Evolutionary conservation across 805 yeast species (phyloP).

Genomic region (Yamadazyma scolyti): DNA sequence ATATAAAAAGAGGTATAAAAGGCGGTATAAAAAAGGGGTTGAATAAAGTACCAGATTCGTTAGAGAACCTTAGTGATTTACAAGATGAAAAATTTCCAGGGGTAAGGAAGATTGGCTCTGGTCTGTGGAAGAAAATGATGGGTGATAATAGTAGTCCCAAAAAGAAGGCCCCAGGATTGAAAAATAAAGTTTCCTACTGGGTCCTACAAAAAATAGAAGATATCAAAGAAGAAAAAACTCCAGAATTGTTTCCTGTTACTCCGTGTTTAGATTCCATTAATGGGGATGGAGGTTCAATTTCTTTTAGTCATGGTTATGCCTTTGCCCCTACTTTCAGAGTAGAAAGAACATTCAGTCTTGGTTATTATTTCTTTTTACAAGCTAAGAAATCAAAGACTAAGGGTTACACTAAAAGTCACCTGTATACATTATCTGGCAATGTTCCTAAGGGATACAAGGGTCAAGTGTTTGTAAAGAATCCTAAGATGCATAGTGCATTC

Average conservation of each 20-base stretch:
- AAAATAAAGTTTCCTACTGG: no score
- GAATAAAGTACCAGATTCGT: no score
- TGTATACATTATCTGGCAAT: slow-evolving; percentile 6
- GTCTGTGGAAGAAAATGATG: no score
- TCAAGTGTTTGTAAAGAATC: slow-evolving; percentile 9
- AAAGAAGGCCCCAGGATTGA: no score
- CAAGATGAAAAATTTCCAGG: no score
- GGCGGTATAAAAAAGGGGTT: no score
- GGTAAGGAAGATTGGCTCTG: no score
- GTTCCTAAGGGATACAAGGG: slow-evolving; percentile 9
- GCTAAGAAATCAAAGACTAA: slow-evolving; percentile 2
- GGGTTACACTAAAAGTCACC: slow-evolving; percentile 2
- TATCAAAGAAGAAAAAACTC: slow-evolving; percentile 1
- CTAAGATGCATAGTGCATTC: slow-evolving; percentile 2
- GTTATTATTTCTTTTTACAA: slow-evolving; percentile 3
- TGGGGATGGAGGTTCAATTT: slow-evolving; percentile 14
- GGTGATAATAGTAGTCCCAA: no score
- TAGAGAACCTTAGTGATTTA: no score
- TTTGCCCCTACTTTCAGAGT: slow-evolving; percentile 1
- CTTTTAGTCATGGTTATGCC: slow-evolving; percentile 7
- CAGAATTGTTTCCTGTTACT: slow-evolving; percentile 12
- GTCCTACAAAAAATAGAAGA: slow-evolving; percentile 7
- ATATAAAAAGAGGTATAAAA: no score
- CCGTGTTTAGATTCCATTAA: slow-evolving; percentile 13
- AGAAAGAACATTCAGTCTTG: slow-evolving; percentile 5